Percentiles rank a stretch among this genome's conserved stretches.
These are phyloP conservation scores for Calocybe gangraenosa DNA, from an alignment of 768 basidiomycete genomes.

Conservation along the genomic window DNA sequence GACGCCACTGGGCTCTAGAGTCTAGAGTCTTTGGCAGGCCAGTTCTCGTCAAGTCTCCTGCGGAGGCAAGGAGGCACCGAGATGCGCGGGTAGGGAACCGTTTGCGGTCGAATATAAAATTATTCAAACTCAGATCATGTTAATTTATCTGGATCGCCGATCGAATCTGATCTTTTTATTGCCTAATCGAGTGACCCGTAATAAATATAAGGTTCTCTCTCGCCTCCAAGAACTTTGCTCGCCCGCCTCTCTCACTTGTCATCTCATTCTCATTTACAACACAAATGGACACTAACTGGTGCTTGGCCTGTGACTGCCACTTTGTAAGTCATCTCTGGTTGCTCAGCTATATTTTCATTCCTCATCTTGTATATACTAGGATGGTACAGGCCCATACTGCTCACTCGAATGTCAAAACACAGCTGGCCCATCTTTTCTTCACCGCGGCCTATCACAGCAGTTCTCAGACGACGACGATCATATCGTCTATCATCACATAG, in stretches of 20 bases:
- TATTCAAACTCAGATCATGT: conserved; percentile 3
- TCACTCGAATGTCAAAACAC: conserved; percentile 37
- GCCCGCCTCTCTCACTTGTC: conserved; percentile 17
- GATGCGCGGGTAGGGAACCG: conserved; percentile 17
- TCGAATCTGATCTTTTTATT: neutral
- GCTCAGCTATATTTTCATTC: conserved; percentile 7
- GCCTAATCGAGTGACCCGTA: no score
- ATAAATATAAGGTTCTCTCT: conserved; percentile 6
- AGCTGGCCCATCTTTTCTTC: conserved; percentile 23
- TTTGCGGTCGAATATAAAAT: neutral
- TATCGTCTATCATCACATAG: conserved; percentile 19
- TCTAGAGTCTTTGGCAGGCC: no score
- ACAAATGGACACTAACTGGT: conserved; percentile 58
- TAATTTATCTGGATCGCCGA: neutral
- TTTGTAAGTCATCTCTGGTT: conserved; percentile 37
- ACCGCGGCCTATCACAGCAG: conserved; percentile 3
- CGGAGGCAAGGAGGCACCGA: conserved; percentile 16
- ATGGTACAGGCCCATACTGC: conserved; percentile 47
- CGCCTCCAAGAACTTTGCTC: neutral
- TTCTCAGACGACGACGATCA: conserved; percentile 22
- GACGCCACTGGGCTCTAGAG: no score
- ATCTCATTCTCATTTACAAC: conserved; percentile 28
- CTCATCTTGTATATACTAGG: conserved; percentile 22
- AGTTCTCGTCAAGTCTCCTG: no score
- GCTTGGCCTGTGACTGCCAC: conserved; percentile 58